Base-by-base conservation (phyloP, 2,329 filamentous ascomycete genomes). In the Xylaria sp. region DNA sequence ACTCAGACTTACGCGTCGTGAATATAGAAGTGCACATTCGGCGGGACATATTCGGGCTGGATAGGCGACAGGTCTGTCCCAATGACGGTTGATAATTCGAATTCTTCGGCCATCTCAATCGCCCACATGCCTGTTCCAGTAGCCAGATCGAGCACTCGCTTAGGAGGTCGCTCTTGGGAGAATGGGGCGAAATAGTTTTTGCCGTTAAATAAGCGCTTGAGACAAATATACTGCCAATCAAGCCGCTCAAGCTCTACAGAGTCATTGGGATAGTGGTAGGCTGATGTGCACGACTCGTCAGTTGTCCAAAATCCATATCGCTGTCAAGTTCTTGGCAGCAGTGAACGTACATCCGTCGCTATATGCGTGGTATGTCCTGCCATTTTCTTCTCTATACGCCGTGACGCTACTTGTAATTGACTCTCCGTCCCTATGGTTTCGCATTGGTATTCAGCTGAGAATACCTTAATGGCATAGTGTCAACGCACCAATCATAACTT, bases 11-110 rank as follows among this genome's bases (percentile, higher is more conserved):
- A 78, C 73, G 82, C 82, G 70, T 93, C 90, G 71, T 92, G 89
- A 47, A 94, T 83, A 63, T 87, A 87, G 67, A 94, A 94, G 65
- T 87, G 85, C 14, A 92, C 88, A 65, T 94, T 94, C 17, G 85
- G 83, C 0, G 91, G 90, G 0, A 92, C 88, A 50, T 84, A 80
- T 4, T 78, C 78, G 2, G 88, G 87, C 70, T 91, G 89, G 25
- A 90, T 87, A 1, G 88, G 87, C 0, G 87, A 90, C 5, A 91
- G 79, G 69, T 91, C 89, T 8, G 85, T 89, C 33, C 87, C 89
- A 51, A 83, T 82, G 31, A 91, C 80, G 63, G 82, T 76, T 11
- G 88, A 78, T 3, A 81, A 71, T 12, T 88, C 88, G 63, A 88
- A 90, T 51, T 79, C 71, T 67, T 87, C 84, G 68, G 86, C 87